These are phyloP conservation scores for Saccharum hybrid DNA, from an alignment of 202 grass and related monocot genomes.

Conservation along the genomic window DNA sequence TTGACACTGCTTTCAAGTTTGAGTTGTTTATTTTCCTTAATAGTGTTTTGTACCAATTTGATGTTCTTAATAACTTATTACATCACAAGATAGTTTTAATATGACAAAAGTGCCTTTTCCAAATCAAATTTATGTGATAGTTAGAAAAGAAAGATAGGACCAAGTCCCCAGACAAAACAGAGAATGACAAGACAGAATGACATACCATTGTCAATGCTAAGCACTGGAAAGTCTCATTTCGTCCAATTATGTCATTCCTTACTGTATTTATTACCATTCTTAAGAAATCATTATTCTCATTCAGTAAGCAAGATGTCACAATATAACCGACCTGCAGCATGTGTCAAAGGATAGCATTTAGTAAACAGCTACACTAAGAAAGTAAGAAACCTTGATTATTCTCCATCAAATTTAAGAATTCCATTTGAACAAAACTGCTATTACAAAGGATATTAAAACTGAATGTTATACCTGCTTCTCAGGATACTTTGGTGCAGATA, in stretches of 20 bases:
- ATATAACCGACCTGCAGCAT: slow-evolving; percentile 92
- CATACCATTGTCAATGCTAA: slow-evolving; percentile 99
- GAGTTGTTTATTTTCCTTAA: slow-evolving; percentile 25
- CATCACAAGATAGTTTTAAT: neutral
- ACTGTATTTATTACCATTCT: slow-evolving; percentile 99
- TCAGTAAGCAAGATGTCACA: slow-evolving; percentile 93
- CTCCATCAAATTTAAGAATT: slow-evolving; percentile 9
- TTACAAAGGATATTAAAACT: slow-evolving; percentile 29
- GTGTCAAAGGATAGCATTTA: slow-evolving; percentile 27
- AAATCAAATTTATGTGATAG: neutral
- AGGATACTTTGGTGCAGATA: slow-evolving; percentile 98
- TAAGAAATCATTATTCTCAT: slow-evolving; percentile 96
- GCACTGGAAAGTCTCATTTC: slow-evolving; percentile 98
- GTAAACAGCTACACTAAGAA: neutral
- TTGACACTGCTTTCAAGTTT: neutral
- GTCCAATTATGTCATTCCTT: slow-evolving; percentile 97
- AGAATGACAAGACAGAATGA: slow-evolving; percentile 17
- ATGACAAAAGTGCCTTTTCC: neutral
- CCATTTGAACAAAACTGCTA: slow-evolving; percentile 21
- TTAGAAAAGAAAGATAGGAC: slow-evolving; percentile 25
- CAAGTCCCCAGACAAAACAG: slow-evolving; percentile 19
- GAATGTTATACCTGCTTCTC: slow-evolving; percentile 88
- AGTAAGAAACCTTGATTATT: neutral
- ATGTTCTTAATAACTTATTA: neutral
- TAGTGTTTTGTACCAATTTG: neutral